Evolutionary conservation across 257 asterid species (phyloP).

Genomic region (Scutellaria baicalensis): DNA sequence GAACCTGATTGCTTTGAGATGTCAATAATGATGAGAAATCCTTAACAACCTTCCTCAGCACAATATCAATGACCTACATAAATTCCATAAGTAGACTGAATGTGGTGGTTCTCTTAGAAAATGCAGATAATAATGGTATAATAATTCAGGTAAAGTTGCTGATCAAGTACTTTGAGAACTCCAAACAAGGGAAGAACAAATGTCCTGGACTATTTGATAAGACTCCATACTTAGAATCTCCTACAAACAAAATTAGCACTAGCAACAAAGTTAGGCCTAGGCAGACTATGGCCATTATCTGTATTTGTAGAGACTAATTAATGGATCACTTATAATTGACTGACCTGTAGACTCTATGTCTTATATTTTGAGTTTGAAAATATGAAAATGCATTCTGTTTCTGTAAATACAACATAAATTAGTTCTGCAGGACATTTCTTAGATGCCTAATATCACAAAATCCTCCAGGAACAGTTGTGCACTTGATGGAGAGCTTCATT

Average conservation of each 20-base stretch:
- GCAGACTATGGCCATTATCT: neutral
- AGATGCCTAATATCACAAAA: neutral
- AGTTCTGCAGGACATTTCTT: neutral
- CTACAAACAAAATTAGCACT: neutral
- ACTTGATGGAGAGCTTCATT: neutral
- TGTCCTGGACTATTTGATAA: neutral
- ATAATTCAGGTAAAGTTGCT: neutral
- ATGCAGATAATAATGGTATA: neutral
- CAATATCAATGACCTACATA: conserved; percentile 58
- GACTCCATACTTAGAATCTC: neutral
- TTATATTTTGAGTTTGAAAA: neutral
- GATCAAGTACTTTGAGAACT: neutral
- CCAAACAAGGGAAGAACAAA: neutral
- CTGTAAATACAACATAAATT: neutral
- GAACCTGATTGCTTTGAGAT: conserved; percentile 81
- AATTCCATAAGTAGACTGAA: conserved; percentile 16
- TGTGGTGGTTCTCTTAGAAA: neutral
- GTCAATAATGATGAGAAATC: conserved; percentile 63
- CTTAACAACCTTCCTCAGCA: conserved; percentile 66
- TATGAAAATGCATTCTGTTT: neutral
- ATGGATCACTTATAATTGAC: neutral
- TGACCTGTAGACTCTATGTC: neutral
- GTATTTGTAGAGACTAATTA: neutral
- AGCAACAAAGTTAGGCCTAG: neutral
- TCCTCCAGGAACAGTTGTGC: neutral